phyloP scores from a whole-genome alignment of 2,329 filamentous ascomycete genomes.

The Tolypocladium sp. region DNA sequence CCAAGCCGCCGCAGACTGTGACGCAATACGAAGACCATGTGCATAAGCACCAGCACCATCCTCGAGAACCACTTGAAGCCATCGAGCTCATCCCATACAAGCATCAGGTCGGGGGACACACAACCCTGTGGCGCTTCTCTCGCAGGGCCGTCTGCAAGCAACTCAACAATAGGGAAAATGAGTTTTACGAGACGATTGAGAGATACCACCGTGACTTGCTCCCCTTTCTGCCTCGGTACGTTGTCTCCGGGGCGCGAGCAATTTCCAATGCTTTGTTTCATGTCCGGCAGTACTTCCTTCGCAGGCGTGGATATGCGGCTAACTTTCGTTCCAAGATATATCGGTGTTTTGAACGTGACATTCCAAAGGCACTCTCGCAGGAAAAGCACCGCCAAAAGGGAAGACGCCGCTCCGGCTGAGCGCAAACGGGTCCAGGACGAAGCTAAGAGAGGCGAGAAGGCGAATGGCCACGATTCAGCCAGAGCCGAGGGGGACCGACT shows the following conservation, averaged over 20 bases:
- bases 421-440: constrained; percentile 25
- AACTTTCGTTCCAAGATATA: constrained; percentile 54
- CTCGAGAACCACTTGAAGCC: constrained; percentile 65
- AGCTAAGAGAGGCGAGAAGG: constrained; percentile 1
- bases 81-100: constrained; percentile 96
- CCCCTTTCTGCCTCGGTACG: constrained; percentile 78
- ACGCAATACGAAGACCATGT: constrained; percentile 37
- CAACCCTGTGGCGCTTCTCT: constrained; percentile 92
- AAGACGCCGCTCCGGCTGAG: constrained; percentile 29
- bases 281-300: background rate
- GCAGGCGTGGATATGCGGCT: background rate
- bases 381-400: constrained; percentile 44
- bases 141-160: constrained; percentile 94
- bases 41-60: constrained; percentile 40
- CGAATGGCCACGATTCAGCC: constrained; percentile 1
- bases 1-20: constrained; percentile 26
- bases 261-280: background rate
- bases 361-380: constrained; percentile 76
- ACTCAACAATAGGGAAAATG: constrained; percentile 94
- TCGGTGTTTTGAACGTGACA: constrained; percentile 92
- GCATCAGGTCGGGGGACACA: constrained; percentile 95
- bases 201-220: constrained; percentile 81
- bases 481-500: constrained; percentile 8
- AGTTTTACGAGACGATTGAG: constrained; percentile 97
- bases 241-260: constrained; percentile 6